These are phyloP conservation scores for Epichloe uncinata DNA, from an alignment of 2,329 filamentous ascomycete species.

Conservation along the genomic window DNA sequence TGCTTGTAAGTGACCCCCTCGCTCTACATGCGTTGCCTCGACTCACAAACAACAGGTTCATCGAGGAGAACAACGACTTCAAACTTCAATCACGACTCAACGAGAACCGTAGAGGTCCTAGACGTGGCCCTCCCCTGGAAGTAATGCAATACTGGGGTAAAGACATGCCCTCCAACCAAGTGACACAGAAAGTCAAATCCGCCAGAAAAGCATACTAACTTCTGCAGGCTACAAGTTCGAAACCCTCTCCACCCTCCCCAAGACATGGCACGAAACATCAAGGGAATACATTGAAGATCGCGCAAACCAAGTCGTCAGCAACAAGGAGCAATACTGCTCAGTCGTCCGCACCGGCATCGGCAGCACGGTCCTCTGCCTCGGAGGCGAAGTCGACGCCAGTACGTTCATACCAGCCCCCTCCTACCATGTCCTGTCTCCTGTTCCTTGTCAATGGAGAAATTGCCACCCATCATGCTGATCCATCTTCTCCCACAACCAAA, in stretches of 20 bases:
- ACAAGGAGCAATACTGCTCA: constrained; percentile 91
- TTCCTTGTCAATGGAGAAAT: not conserved
- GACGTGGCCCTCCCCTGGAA: constrained; percentile 48
- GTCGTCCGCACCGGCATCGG: constrained; percentile 83
- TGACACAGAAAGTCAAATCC: not conserved
- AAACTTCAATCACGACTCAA: constrained; percentile 49
- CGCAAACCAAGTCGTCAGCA: constrained; percentile 61
- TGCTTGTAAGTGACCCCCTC: constrained; percentile 34
- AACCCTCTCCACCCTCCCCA: constrained; percentile 62
- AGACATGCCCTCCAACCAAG: not conserved
- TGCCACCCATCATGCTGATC: not conserved
- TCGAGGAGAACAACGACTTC: constrained; percentile 77
- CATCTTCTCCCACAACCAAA: constrained; percentile 14
- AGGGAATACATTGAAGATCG: constrained; percentile 70
- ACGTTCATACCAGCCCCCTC: constrained; percentile 10
- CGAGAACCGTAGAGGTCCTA: constrained; percentile 28
- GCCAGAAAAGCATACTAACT: not conserved
- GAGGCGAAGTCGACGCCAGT: constrained; percentile 88
- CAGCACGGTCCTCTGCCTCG: constrained; percentile 59
- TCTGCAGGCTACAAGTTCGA: constrained; percentile 87
- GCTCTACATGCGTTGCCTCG: too few species aligned
- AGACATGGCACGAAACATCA: constrained; percentile 57
- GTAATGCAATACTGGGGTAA: constrained; percentile 89
- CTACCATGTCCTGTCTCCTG: not conserved
- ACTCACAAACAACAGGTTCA: constrained; percentile 47